Evolutionary conservation across 108 stramenopile species (phyloP), one percentile per base, ranked within the genome.

Genomic region (Tribonema minus): DNA sequence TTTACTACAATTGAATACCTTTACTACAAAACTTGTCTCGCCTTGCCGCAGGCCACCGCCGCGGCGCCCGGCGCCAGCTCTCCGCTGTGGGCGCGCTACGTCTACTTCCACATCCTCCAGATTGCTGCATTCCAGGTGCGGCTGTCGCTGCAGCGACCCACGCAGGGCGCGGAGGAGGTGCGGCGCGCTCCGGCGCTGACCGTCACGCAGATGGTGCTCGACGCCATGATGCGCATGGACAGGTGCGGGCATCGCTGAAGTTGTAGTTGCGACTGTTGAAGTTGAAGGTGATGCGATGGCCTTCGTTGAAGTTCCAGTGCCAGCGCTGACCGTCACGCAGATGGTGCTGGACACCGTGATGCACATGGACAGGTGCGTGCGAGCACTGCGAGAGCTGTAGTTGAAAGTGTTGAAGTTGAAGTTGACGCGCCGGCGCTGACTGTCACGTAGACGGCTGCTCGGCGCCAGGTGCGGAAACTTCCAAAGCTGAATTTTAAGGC

Each of bases 341-440:
- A 74, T 82, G 82, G 64, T 82, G 12, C 37, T 69, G 12, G 82
- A 83, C 64, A 31, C 75, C 33, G 54, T 83, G 74, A 64, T 69
- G 69, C 46, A 73, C 28, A 67, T 83, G 75, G 82, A 83, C 69
- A 75, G n/a, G n/a, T n/a, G n/a, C n/a, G n/a, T n/a, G n/a, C n/a
- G n/a, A n/a, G n/a, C n/a, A n/a, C n/a, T n/a, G n/a, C n/a, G n/a
- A n/a, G n/a, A n/a, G n/a, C n/a, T n/a, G n/a, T n/a, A n/a, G n/a
- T n/a, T n/a, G n/a, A n/a, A n/a, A n/a, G n/a, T n/a, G n/a, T n/a
- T n/a, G n/a, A n/a, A n/a, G n/a, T n/a, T n/a, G n/a, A n/a, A n/a
- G n/a, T n/a, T n/a, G n/a, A n/a, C n/a, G n/a, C n/a, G n/a, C n/a
- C n/a, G n/a, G n/a, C n/a, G n/a, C n/a, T n/a, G n/a, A n/a, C n/a